A percentile compares a stretch with the other conserved stretches of the same genome.
Conservation (phyloP, 495 filamentous ascomycete species). For the Clohesyomyces aquaticus region DNA sequence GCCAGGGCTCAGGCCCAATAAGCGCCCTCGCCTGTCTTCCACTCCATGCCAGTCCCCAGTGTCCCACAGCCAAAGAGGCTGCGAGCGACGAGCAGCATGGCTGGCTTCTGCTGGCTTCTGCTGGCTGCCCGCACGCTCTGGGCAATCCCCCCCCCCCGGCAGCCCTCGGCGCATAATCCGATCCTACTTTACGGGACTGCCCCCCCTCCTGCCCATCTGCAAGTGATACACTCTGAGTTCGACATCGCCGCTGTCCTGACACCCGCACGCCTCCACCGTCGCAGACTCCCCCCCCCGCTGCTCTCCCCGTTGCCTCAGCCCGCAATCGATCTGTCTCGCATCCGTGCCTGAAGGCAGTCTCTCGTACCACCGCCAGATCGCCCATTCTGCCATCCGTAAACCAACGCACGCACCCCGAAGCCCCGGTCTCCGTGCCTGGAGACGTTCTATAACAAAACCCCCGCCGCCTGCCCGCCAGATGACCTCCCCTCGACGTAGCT, state of each 20-base stretch:
- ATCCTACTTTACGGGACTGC: conserved; percentile 23
- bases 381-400: conserved; percentile 4
- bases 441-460: conserved; percentile 38
- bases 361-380: conserved; percentile 1
- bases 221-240: conserved; percentile 29
- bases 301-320: conserved; percentile 25
- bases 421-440: conserved; percentile 14
- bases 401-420: conserved; percentile 8
- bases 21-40: neutral
- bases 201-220: conserved; percentile 22
- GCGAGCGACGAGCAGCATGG: conserved; percentile 1
- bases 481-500: conserved; percentile 33
- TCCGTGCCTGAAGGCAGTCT: conserved; percentile 30
- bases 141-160: neutral
- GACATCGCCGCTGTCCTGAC: conserved; percentile 9
- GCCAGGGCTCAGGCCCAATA: neutral
- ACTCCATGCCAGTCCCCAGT: too few species aligned
- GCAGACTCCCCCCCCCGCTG: neutral
- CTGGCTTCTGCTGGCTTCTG: neutral
- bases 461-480: conserved; percentile 23
- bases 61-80: conserved; percentile 2
- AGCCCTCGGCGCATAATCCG: conserved; percentile 34
- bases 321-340: neutral
- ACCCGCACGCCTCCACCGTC: conserved; percentile 6
- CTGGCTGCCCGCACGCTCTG: neutral